Evolutionary conservation across 2,329 filamentous ascomycete species (phyloP).

Genomic region (Hymenotorrendiella dingleyae): DNA sequence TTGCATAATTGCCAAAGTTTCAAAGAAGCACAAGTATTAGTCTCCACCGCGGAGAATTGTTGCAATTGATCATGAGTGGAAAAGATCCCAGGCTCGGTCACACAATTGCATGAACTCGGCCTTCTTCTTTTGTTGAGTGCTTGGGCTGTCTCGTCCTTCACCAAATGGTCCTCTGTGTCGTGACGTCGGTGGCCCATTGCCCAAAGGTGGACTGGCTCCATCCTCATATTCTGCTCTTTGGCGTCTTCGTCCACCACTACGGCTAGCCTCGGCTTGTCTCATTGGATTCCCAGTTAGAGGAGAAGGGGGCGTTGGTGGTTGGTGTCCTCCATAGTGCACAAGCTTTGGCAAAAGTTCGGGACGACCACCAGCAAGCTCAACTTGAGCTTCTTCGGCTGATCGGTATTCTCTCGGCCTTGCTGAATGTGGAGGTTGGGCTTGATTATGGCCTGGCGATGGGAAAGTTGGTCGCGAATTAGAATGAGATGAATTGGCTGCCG

Average conservation of each 20-base stretch:
- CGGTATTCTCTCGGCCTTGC: constrained; percentile 77
- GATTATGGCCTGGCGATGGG: constrained; percentile 70
- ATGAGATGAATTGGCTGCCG: constrained; percentile 52
- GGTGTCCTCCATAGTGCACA: constrained; percentile 90
- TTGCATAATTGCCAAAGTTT: constrained; percentile 9
- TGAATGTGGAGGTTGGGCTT: constrained; percentile 46
- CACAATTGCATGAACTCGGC: constrained; percentile 87
- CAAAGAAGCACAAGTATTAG: neutral
- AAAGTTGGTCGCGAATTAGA: constrained; percentile 61
- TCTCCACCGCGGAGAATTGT: neutral
- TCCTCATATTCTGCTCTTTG: constrained; percentile 91
- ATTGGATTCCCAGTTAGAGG: constrained; percentile 31
- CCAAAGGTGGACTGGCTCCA: constrained; percentile 77
- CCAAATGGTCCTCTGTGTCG: constrained; percentile 65
- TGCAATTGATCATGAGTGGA: constrained; percentile 65
- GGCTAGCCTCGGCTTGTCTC: constrained; percentile 27
- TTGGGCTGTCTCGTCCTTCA: constrained; percentile 75
- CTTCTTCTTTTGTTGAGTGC: constrained; percentile 78
- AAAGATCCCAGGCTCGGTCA: constrained; percentile 89
- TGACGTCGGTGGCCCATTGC: constrained; percentile 59
- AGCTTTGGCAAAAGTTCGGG: constrained; percentile 88
- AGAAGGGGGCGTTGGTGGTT: constrained; percentile 78
- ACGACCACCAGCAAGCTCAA: constrained; percentile 82
- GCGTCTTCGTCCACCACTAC: constrained; percentile 63
- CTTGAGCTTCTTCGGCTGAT: constrained; percentile 92